phyloP scores from a whole-genome alignment of 352 stramenopile species.

The Globisporangium heterothallicum region DNA sequence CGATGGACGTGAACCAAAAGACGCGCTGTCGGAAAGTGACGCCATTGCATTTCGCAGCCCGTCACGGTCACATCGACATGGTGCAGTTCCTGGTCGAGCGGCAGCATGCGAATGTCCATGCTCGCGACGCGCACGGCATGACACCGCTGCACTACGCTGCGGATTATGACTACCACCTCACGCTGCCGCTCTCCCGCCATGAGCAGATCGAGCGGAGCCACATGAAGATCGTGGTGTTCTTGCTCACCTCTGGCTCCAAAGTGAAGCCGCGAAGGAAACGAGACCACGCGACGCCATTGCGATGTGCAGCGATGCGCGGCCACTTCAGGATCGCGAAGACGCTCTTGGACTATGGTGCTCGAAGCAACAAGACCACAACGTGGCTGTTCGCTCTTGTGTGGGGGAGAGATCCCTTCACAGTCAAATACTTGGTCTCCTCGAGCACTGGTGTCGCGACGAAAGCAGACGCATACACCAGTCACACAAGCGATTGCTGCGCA shows the following conservation, averaged over 20 bases:
- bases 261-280: constrained; percentile 14
- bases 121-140: constrained; percentile 24
- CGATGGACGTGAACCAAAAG: constrained; percentile 16
- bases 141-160: constrained; percentile 34
- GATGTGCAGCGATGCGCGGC: constrained; percentile 24
- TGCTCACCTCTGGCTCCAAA: constrained; percentile 17
- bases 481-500: too few species aligned
- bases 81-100: constrained; percentile 22
- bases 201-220: constrained; percentile 10
- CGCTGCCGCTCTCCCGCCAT: constrained; percentile 15
- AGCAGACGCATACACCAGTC: too few species aligned
- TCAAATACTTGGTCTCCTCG: constrained; percentile 26
- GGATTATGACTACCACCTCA: constrained; percentile 21
- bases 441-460: too few species aligned
- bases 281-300: constrained; percentile 24
- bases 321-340: constrained; percentile 25
- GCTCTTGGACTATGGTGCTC: constrained; percentile 28
- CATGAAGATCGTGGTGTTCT: constrained; percentile 19
- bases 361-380: constrained; percentile 10
- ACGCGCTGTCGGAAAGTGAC: constrained; percentile 6
- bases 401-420: constrained; percentile 16
- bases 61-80: constrained; percentile 15
- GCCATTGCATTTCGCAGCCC: constrained; percentile 18
- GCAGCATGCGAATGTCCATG: constrained; percentile 16
- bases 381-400: constrained; percentile 21